Conservation (phyloP, 805 yeast species). For the Saccharomycopsis sp. region DNA sequence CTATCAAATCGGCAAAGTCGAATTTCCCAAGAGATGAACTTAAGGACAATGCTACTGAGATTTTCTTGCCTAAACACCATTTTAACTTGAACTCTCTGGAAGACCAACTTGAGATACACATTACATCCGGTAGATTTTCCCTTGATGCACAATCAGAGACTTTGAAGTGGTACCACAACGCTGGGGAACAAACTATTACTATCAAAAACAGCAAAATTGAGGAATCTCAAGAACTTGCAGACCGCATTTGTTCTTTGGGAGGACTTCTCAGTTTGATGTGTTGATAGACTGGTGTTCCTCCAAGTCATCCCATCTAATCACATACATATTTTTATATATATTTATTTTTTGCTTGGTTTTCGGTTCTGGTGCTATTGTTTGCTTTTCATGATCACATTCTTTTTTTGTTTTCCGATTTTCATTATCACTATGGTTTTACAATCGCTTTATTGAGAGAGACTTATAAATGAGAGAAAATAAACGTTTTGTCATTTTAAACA, state of each 20-base stretch:
- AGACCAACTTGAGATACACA: conserved; percentile 33
- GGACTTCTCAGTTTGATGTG: background rate
- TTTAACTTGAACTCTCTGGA: conserved; percentile 38
- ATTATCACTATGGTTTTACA: no score
- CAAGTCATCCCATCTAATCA: background rate
- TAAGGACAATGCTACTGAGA: conserved; percentile 32
- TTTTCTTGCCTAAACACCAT: conserved; percentile 68
- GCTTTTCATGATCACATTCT: no score
- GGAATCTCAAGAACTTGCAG: background rate
- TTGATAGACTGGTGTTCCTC: background rate
- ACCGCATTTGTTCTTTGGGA: background rate
- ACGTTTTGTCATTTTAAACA: no score
- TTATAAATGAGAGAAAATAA: no score
- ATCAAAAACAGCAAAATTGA: no score
- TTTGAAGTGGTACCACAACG: conserved; percentile 63
- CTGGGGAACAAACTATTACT: conserved; percentile 31
- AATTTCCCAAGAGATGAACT: conserved; percentile 16
- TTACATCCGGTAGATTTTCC: conserved; percentile 40
- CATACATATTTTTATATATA: no score
- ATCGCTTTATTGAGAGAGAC: no score
- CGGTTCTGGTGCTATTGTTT: no score
- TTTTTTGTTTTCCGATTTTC: no score
- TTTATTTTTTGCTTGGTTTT: no score
- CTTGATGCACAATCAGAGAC: conserved; percentile 44
- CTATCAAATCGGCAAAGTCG: conserved; percentile 31